Evolutionary conservation across 2,329 filamentous ascomycete genomes (phyloP).

Genomic region (Penicillium rolfsii): DNA sequence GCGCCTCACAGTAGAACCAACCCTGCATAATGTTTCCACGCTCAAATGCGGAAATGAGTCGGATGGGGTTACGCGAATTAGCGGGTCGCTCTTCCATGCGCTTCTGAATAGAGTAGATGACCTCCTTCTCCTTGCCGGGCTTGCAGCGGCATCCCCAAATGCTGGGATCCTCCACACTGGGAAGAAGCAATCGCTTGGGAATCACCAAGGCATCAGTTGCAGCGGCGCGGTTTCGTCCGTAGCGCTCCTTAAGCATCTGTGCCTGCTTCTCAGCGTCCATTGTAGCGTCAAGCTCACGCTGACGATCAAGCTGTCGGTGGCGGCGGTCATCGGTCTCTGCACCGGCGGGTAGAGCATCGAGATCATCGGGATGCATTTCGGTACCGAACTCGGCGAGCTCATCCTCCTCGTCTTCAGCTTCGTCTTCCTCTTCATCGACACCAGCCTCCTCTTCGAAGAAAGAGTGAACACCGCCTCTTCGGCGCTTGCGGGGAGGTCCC

Average conservation of each 20-base stretch:
- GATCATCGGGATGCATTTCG: constrained; percentile 87
- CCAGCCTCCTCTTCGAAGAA: constrained; percentile 99
- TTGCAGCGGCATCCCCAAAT: constrained; percentile 95
- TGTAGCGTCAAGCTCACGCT: constrained; percentile 82
- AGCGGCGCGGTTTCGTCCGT: constrained; percentile 74
- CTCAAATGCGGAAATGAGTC: constrained; percentile 90
- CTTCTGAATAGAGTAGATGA: constrained; percentile 85
- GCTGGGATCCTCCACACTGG: constrained; percentile 90
- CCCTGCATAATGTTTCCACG: constrained; percentile 87
- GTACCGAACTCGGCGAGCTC: constrained; percentile 83
- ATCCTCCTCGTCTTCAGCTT: constrained; percentile 86
- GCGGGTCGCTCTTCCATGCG: constrained; percentile 75
- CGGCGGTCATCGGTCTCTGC: constrained; percentile 85
- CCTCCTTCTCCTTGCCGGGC: constrained; percentile 92
- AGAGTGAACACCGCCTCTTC: constrained; percentile 73
- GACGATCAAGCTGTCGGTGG: constrained; percentile 91
- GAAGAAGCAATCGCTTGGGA: constrained; percentile 82
- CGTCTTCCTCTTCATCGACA: constrained; percentile 90
- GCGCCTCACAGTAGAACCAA: constrained; percentile 92
- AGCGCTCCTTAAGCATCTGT: constrained; percentile 81
- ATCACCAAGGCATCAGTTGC: constrained; percentile 74
- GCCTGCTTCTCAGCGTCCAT: constrained; percentile 95
- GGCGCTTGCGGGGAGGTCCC: constrained; percentile 77
- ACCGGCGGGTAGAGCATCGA: constrained; percentile 72
- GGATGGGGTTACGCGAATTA: constrained; percentile 76